These are phyloP conservation scores for Phytophthora fragariaefolia DNA, from an alignment of 352 stramenopile genomes.

Conservation along the genomic window DNA sequence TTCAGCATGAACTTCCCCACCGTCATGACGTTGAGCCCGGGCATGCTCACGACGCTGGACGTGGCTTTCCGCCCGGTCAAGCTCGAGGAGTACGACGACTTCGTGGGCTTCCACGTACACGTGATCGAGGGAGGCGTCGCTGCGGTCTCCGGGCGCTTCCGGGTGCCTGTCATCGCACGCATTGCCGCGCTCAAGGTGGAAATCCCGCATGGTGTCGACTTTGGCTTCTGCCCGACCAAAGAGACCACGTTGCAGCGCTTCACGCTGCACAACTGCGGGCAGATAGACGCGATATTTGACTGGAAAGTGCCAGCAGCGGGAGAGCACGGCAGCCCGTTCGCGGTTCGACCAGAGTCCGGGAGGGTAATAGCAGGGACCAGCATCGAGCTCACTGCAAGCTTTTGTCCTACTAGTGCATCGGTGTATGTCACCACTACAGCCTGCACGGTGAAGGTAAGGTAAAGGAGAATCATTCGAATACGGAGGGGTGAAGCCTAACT, in stretches of 20 bases:
- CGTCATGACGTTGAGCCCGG: slow-evolving; percentile 87
- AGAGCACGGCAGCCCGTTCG: slow-evolving; percentile 77
- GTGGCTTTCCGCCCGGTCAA: slow-evolving; percentile 92
- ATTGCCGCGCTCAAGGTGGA: slow-evolving; percentile 77
- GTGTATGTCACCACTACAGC: slow-evolving; percentile 88
- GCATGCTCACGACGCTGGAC: slow-evolving; percentile 86
- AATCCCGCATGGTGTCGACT: slow-evolving; percentile 75
- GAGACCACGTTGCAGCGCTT: slow-evolving; percentile 84
- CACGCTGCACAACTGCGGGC: slow-evolving; percentile 83
- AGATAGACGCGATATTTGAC: slow-evolving; percentile 87
- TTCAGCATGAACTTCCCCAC: slow-evolving; percentile 95
- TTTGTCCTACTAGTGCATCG: slow-evolving; percentile 71
- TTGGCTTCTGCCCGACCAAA: slow-evolving; percentile 91
- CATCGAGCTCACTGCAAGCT: slow-evolving; percentile 75
- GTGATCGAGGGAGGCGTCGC: slow-evolving; percentile 81
- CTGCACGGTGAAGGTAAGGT: slow-evolving; percentile 64
- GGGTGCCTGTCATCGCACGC: slow-evolving; percentile 84
- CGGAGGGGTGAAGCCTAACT: background rate
- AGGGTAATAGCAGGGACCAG: slow-evolving; percentile 65
- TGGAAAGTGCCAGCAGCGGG: slow-evolving; percentile 80
- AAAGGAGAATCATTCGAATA: no score
- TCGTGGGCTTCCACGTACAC: slow-evolving; percentile 89
- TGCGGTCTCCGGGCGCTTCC: slow-evolving; percentile 78
- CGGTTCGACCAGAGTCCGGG: slow-evolving; percentile 73
- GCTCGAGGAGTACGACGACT: slow-evolving; percentile 93